These are phyloP conservation scores for Fallopia convolvulus DNA, from an alignment of 148 eudicot species.

Conservation along the genomic window DNA sequence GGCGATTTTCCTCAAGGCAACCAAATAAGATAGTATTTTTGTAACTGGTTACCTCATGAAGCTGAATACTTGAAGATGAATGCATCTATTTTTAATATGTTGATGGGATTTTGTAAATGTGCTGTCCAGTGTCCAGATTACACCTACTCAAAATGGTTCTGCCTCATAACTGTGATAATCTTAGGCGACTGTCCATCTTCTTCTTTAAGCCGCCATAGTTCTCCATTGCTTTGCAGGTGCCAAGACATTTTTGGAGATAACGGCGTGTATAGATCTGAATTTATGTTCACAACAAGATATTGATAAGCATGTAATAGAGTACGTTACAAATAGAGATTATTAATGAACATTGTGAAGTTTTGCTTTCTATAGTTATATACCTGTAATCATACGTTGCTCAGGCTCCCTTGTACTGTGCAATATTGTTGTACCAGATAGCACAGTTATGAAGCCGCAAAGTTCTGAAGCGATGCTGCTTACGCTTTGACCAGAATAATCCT, in stretches of 20 bases:
- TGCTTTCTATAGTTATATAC: not conserved
- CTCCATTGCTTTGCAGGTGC: slow-evolving; percentile 10
- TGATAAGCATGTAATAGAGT: not conserved
- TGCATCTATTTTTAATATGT: not conserved
- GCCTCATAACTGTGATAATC: slow-evolving; percentile 2
- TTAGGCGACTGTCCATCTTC: not conserved
- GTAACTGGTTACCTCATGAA: not conserved
- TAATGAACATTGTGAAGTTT: not conserved
- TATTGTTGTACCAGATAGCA: slow-evolving; percentile 56
- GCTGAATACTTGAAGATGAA: not conserved
- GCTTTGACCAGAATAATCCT: slow-evolving; percentile 74
- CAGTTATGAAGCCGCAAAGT: slow-evolving; percentile 63
- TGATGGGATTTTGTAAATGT: not conserved
- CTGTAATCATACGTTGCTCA: slow-evolving; percentile 7
- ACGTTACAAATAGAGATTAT: too few species aligned
- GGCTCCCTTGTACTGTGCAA: slow-evolving; percentile 26
- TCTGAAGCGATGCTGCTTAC: slow-evolving; percentile 50
- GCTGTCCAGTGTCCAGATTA: not conserved
- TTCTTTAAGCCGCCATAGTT: not conserved
- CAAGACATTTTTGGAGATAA: slow-evolving; percentile 8
- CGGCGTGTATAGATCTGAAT: slow-evolving; percentile 4
- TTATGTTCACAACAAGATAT: not conserved
- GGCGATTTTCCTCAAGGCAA: not conserved
- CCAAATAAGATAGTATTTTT: not conserved
- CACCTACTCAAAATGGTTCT: not conserved